Base-by-base conservation (phyloP, 345 rosid species). In the Eucalyptus microcorys region DNA sequence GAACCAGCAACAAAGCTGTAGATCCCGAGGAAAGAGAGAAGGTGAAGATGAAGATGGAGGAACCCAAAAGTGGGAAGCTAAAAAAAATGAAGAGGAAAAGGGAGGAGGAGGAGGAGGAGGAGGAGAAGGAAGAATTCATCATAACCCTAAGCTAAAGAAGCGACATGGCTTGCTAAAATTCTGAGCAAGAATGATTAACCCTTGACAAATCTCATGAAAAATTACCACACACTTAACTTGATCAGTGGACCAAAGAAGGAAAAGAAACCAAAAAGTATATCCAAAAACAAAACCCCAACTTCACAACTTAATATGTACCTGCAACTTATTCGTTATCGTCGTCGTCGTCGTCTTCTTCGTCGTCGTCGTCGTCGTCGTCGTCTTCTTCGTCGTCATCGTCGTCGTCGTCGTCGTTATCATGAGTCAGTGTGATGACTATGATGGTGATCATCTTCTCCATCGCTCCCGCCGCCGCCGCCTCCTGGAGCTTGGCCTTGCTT, bases 401-500 rank as follows among this genome's bases (percentile, higher is more conserved):
- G 16, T 50, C 61, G 11, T 32, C 42, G 57, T 49, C 66, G n/a
- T 86, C 64, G 40, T 50, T 57, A 32, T 86, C 87, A 49, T 17
- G 66, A 27, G 59, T 76, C 83, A 76, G 47, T 76, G 83, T 42
- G 83, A 40, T 76, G 83, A 37, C 42, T 76, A 37, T 10, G 83
- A n/a, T 34, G 87, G 42, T 40, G 40, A n/a, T 94, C 94, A 89
- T 93, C 95, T 87, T 57, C 88, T 32, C 92, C 94, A 88, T 93
- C 92, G 59, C 92, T 94, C 91, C 89, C 47, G 55, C 86, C 66
- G 30, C 57, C 40, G 49, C 83, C 85, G 14, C 59, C 86, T 66
- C 89, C 90, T 89, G 92, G 91, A 45, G 87, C 90, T 37, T 92
- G 97, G 90, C 90, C 92, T 83, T 92, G 93, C 66, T 90, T 93